These are phyloP conservation scores for Halenospora varia DNA, from an alignment of 495 filamentous ascomycete species.

Conservation along the genomic window DNA sequence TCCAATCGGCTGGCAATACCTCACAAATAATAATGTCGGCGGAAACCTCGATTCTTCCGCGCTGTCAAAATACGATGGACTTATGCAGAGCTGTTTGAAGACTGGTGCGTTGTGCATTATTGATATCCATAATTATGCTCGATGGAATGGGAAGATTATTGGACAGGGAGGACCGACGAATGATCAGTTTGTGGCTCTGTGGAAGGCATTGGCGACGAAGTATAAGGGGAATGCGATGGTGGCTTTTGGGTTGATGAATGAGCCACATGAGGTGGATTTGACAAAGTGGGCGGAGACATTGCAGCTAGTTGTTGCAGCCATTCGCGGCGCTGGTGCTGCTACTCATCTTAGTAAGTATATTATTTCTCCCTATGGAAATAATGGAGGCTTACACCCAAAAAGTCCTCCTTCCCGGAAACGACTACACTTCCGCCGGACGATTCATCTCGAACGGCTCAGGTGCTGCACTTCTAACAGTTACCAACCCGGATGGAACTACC, in stretches of 20 bases:
- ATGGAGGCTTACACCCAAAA: neutral
- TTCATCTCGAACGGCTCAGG: conserved; percentile 43
- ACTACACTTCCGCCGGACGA: conserved; percentile 43
- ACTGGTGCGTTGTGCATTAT: conserved; percentile 52
- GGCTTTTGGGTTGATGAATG: conserved; percentile 62
- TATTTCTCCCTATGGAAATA: conserved; percentile 34
- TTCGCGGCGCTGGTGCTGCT: conserved; percentile 53
- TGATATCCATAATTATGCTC: conserved; percentile 42
- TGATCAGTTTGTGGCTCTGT: conserved; percentile 51
- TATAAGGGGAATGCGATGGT: conserved; percentile 44
- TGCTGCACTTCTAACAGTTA: conserved; percentile 44
- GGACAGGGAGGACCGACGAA: conserved; percentile 55
- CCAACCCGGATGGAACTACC: conserved; percentile 49
- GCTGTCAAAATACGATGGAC: conserved; percentile 10
- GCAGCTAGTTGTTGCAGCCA: conserved; percentile 54
- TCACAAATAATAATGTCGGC: conserved; percentile 40
- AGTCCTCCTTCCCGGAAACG: conserved; percentile 33
- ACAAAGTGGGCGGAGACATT: conserved; percentile 45
- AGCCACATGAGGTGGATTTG: conserved; percentile 41
- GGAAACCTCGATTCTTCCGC: conserved; percentile 35
- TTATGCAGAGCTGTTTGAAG: conserved; percentile 52
- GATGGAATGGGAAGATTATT: conserved; percentile 56
- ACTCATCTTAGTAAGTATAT: conserved; percentile 48
- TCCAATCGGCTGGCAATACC: conserved; percentile 49
- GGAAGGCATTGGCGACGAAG: conserved; percentile 52